These are phyloP conservation scores for Penicillium sumatraense DNA, from an alignment of 2,329 filamentous ascomycete species.

Conservation along the genomic window DNA sequence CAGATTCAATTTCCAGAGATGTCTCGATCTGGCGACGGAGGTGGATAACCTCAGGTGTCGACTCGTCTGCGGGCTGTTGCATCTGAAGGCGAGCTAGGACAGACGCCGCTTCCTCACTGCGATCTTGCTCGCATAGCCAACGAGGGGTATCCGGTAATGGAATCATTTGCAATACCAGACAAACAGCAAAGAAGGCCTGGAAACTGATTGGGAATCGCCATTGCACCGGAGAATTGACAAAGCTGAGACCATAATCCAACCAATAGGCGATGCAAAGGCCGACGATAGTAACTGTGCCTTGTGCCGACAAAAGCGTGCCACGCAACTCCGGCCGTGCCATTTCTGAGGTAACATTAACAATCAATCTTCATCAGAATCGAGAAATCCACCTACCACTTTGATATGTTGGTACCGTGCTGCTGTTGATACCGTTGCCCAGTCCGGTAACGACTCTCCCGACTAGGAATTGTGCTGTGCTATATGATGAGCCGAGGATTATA, in stretches of 20 bases:
- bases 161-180: slow-evolving; percentile 41
- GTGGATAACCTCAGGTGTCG: slow-evolving; percentile 18
- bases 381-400: slow-evolving; percentile 18
- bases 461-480: slow-evolving; percentile 49
- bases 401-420: slow-evolving; percentile 26
- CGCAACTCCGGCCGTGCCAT: slow-evolving; percentile 25
- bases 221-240: slow-evolving; percentile 35
- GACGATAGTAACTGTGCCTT: slow-evolving; percentile 46
- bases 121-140: slow-evolving; percentile 39
- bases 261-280: slow-evolving; percentile 56
- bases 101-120: slow-evolving; percentile 34
- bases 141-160: slow-evolving; percentile 46
- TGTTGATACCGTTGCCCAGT: slow-evolving; percentile 37
- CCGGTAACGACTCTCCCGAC: slow-evolving; percentile 53
- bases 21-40: slow-evolving; percentile 32
- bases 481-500: slow-evolving; percentile 46
- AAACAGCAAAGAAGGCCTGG: slow-evolving; percentile 46
- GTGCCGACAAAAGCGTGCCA: slow-evolving; percentile 24
- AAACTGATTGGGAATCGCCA: slow-evolving; percentile 53
- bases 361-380: background rate
- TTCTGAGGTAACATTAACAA: slow-evolving; percentile 4
- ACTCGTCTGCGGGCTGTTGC: slow-evolving; percentile 22
- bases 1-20: slow-evolving; percentile 42
- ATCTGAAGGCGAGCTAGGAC: slow-evolving; percentile 33
- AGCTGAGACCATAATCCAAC: slow-evolving; percentile 48